phyloP scores from a whole-genome alignment of 192 early-diverging fungal species.

The Coemansia reversa region DNA sequence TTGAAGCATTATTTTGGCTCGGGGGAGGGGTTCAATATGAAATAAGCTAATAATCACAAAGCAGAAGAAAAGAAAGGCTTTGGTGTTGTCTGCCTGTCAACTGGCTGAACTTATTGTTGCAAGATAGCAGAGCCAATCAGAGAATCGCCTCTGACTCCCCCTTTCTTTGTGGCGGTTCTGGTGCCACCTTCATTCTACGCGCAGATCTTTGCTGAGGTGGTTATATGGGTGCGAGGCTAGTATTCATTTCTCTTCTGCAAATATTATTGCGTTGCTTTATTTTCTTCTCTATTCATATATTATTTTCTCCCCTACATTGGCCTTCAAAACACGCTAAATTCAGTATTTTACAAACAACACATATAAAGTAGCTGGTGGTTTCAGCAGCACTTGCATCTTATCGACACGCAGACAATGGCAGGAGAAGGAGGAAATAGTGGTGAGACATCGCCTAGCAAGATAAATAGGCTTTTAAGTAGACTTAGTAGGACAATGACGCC shows the following conservation, averaged over 20 bases:
- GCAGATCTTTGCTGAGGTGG: not conserved
- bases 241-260: not conserved
- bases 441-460: slow-evolving; percentile 18
- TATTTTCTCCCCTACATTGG: not conserved
- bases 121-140: not conserved
- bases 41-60: slow-evolving; percentile 5
- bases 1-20: slow-evolving; percentile 23
- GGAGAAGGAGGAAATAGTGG: not conserved
- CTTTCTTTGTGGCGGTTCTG: not conserved
- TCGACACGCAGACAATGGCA: slow-evolving; percentile 7
- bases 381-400: not conserved
- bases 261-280: not conserved
- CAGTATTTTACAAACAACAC: not conserved
- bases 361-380: not conserved
- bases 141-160: not conserved
- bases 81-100: not conserved
- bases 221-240: no score
- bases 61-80: slow-evolving; percentile 6
- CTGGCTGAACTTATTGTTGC: not conserved
- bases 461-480: slow-evolving; percentile 23
- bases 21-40: not conserved
- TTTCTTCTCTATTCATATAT: not conserved
- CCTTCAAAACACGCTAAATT: not conserved
- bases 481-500: slow-evolving; percentile 26
- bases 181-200: not conserved